Conservation (phyloP, 169 alveolate genomes). For the Eimeria brunetti region DNA sequence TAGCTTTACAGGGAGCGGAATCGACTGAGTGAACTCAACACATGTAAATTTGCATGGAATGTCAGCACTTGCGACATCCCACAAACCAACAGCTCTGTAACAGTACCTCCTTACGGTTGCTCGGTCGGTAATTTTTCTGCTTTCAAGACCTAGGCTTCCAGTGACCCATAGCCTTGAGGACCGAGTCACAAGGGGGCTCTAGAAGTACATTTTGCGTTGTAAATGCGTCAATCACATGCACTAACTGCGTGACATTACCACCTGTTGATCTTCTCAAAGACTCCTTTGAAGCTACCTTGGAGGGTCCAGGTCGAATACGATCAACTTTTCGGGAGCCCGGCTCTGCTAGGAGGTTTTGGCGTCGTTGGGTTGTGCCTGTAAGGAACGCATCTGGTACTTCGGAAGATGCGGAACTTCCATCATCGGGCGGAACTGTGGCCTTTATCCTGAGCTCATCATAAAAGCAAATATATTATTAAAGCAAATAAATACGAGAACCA, state of each 20-base stretch:
- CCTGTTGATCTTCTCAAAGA: not conserved
- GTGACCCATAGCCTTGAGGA: slow-evolving; percentile 26
- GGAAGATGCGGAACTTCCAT: not conserved
- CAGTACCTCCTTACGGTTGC: not conserved
- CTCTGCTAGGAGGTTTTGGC: not conserved
- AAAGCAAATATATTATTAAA: too few relatives aligned
- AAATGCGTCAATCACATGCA: not conserved
- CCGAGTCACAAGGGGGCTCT: slow-evolving; percentile 64
- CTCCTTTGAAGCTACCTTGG: not conserved
- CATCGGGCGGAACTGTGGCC: not conserved
- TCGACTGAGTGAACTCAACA: not conserved
- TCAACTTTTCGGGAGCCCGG: not conserved
- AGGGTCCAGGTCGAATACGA: not conserved
- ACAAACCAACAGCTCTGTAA: not conserved
- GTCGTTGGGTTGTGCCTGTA: not conserved
- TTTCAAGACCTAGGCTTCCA: not conserved
- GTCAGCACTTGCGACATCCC: not conserved
- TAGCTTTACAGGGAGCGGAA: not conserved
- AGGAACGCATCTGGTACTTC: not conserved
- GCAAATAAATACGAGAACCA: not conserved
- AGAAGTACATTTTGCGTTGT: not conserved
- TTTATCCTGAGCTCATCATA: not conserved
- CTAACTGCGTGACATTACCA: slow-evolving; percentile 19
- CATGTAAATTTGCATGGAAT: not conserved
- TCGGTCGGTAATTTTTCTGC: not conserved